Base-by-base conservation (phyloP, 108 stramenopile species). In the Bacterosira constricta region DNA sequence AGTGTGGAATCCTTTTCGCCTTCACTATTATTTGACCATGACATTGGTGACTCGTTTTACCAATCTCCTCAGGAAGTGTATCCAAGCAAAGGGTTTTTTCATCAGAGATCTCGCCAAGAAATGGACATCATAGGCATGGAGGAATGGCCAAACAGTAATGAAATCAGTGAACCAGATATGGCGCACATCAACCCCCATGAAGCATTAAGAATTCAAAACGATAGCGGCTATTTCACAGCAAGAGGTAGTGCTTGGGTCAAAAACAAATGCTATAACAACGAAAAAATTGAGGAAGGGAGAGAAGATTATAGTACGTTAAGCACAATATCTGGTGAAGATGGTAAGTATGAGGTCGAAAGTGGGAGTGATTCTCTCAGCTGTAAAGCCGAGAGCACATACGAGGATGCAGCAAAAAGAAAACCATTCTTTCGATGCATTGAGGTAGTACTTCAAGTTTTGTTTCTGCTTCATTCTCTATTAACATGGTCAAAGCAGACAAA, bases 201-300 rank as follows among this genome's bases (percentile, higher is more conserved):
- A 26, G 10, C 6, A 11, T 10, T 8, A 7, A 30, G 27, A 26
- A 30, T 20, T 34, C 20, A 13, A 11, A 71, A 47, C 29, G 71
- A 71, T 25, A 71, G 71, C 34, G 60, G 71, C 6, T 71, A 62
- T 42, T 61, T 71, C 10, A 59, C 71, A 6, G 61, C 61, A 0
- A 73, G 45, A 34, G 61, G 69, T 20, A 61, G 45, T 54, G 60
- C 63, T 10, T 73, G 61, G 63, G 34, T 54, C 23, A 53, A 73
- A 49, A 44, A 30, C 51, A 63, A 50, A 26, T 55, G 42, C 34
- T 73, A 63, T 63, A 11, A n/a, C 18, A 17, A 9, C 27, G 23
- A 55, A 26, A 20, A 15, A 12, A 63, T 63, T 53, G 53, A 55
- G 20, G 72, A 73, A 15, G 72, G 63, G 15, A 42, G 5, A 32